Conservation (phyloP, 202 grass and related monocot species). For the Setaria italica region DNA sequence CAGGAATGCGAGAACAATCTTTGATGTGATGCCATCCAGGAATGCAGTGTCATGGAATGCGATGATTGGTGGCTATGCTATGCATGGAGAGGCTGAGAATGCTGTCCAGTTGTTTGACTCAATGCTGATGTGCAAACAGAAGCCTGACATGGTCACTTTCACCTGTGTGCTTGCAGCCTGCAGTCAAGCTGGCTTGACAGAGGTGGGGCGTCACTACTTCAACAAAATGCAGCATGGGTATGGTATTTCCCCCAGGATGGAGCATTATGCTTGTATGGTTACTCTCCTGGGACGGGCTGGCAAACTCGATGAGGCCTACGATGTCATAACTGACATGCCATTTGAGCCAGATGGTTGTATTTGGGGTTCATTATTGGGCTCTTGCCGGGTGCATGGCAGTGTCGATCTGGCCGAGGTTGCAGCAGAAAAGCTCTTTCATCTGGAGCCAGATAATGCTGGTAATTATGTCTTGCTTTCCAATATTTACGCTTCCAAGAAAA, state of each 20-base stretch:
- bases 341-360: slow-evolving; percentile 65
- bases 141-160: slow-evolving; percentile 76
- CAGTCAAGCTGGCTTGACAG: slow-evolving; percentile 60
- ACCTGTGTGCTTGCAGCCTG: slow-evolving; percentile 73
- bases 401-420: slow-evolving; percentile 59
- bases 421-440: slow-evolving; percentile 59
- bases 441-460: slow-evolving; percentile 74
- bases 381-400: slow-evolving; percentile 66
- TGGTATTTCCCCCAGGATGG: slow-evolving; percentile 57
- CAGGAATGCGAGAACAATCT: slow-evolving; percentile 58
- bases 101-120: slow-evolving; percentile 65
- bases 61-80: slow-evolving; percentile 83
- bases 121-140: slow-evolving; percentile 59
- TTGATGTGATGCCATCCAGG: slow-evolving; percentile 66
- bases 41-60: slow-evolving; percentile 85
- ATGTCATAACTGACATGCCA: slow-evolving; percentile 67
- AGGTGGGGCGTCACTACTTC: slow-evolving; percentile 58
- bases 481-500: slow-evolving; percentile 77
- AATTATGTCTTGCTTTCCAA: slow-evolving; percentile 86
- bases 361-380: slow-evolving; percentile 72
- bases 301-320: slow-evolving; percentile 65
- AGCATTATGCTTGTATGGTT: slow-evolving; percentile 81
- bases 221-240: slow-evolving; percentile 56
- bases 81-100: slow-evolving; percentile 70
- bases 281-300: slow-evolving; percentile 68